Percentiles rank a stretch among this genome's conserved stretches.
phyloP scores from a whole-genome alignment of 176 grass and related monocot genomes.

The Lolium multiflorum region DNA sequence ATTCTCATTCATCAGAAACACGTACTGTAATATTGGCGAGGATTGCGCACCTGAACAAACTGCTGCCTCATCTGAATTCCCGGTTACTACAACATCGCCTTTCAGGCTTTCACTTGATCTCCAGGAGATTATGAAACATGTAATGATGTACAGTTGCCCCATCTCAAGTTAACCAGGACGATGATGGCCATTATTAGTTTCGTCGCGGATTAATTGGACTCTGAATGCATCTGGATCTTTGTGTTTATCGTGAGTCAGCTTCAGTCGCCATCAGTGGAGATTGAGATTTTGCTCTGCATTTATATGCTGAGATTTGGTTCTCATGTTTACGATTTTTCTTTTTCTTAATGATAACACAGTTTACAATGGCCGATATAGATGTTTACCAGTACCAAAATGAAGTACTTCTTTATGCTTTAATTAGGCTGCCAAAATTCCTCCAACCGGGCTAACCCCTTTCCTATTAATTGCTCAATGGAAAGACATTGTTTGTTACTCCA shows the following conservation, averaged over 20 bases:
- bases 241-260: conserved; percentile 2
- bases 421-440: no score
- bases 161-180: conserved; percentile 23
- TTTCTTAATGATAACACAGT: neutral
- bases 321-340: neutral
- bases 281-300: conserved; percentile 41
- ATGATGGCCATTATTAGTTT: neutral
- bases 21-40: neutral
- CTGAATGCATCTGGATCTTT: neutral
- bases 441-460: no score
- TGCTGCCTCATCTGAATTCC: neutral
- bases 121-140: neutral
- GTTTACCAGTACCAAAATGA: neutral
- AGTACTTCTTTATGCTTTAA: no score
- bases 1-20: conserved; percentile 4
- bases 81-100: neutral
- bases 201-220: neutral
- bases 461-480: no score
- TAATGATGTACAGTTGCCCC: conserved; percentile 19
- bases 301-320: conserved; percentile 24
- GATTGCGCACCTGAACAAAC: neutral
- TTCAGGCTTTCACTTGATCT: neutral
- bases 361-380: neutral
- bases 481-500: no score
- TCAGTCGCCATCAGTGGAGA: conserved; percentile 48